Base-by-base conservation (phyloP, 345 rosid genomes). In the Mangifera indica region DNA sequence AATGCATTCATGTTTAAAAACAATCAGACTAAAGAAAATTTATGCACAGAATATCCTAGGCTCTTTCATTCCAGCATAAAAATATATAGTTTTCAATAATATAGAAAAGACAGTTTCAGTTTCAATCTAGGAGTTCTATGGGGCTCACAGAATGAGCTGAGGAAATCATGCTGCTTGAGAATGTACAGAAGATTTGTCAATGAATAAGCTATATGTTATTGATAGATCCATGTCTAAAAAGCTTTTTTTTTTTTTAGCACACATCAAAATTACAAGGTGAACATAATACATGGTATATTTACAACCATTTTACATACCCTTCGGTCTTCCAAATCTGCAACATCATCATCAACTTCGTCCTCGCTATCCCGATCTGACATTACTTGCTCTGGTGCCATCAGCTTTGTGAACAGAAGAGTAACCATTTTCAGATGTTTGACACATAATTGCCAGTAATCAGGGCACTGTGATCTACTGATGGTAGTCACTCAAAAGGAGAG, bases 311-410 rank as follows among this genome's bases (percentile, higher is more conserved):
- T 67, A 66, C 86, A 74, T 86, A 93, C 99, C 91, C 98, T 85
- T 81, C 90, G 87, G 81, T 96, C 99, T 85, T 96, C 99, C 78
- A 93, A 87, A 81, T 96, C 98, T 34, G 99, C 99, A 78, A 96
- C 98, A 81, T 93, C 99, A 72, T 96, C 99, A 75, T 93, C 99
- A 29, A 93, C 97, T 83, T 96, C 99, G 78, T 96, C 99, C 83
- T 96, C 99, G 68, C 98, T 96, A 74, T 96, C 99, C 74, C 89
- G 86, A 79, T 93, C 98, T 1, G 97, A 96, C 81, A 84, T 82
- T 67, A 93, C 98, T 85, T 96, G 98, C 79, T 89, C 98, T 71
- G 80, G 58, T n/a, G 83, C 94, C 99, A 96, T 96, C 72, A 97
- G 93, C 98, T 96, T 76, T 68, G 73, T 74, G 70, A 45, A 70